Percentiles rank a stretch among this genome's conserved stretches.
Conservation (phyloP, 768 basidiomycete species). For the Calocybe cyanea region DNA sequence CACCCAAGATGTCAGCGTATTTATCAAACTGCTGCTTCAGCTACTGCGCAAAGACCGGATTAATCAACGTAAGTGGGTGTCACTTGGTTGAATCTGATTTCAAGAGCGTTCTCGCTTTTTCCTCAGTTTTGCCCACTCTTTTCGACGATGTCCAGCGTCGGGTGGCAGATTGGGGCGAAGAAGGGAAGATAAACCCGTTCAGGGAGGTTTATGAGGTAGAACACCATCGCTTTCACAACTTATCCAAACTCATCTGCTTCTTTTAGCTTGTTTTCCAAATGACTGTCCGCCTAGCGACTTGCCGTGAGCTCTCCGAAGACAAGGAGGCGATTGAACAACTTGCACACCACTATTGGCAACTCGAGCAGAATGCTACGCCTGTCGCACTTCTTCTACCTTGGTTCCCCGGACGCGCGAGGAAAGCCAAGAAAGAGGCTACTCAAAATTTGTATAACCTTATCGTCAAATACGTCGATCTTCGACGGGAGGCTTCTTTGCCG, state of each 20-base stretch:
- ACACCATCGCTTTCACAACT: not conserved
- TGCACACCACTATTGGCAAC: constrained; percentile 8
- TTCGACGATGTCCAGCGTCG: constrained; percentile 16
- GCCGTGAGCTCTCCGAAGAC: constrained; percentile 16
- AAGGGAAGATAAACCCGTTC: constrained; percentile 16
- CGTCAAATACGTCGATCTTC: constrained; percentile 12
- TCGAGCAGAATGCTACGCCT: constrained; percentile 15
- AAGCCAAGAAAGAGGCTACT: constrained; percentile 15
- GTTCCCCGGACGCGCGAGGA: constrained; percentile 19
- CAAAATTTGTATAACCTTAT: constrained; percentile 14
- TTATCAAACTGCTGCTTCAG: constrained; percentile 5
- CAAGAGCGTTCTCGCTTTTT: not conserved
- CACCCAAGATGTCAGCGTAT: not conserved
- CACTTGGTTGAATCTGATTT: not conserved
- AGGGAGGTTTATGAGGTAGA: constrained; percentile 17
- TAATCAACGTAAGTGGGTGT: constrained; percentile 4
- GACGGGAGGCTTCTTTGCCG: constrained; percentile 10
- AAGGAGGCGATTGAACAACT: constrained; percentile 13
- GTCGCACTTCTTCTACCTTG: constrained; percentile 20
- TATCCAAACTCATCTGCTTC: not conserved
- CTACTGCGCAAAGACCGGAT: constrained; percentile 12
- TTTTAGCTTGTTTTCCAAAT: constrained; percentile 18
- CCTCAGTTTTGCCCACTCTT: constrained; percentile 13
- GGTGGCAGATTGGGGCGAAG: constrained; percentile 13
- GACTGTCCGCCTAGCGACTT: constrained; percentile 17